Evolutionary conservation across 371 early-diverging fungal genomes (phyloP).

Genomic region (Mortierella sp.): DNA sequence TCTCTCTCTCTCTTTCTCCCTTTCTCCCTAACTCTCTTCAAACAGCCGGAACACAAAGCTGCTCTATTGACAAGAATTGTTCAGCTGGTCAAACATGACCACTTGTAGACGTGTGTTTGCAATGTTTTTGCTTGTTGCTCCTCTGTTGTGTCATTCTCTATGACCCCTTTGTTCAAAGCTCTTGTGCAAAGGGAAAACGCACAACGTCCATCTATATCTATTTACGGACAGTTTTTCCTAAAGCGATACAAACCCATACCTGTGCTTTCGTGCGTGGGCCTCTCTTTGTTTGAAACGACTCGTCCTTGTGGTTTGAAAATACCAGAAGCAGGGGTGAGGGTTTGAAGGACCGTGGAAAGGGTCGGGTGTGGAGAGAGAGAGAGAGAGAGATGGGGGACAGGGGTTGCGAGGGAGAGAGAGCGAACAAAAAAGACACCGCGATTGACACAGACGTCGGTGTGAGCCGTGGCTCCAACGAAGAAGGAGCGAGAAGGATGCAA

Average conservation of each 20-base stretch:
- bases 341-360: neutral
- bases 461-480: neutral
- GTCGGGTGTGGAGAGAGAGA: neutral
- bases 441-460: neutral
- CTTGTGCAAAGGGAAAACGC: neutral
- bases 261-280: neutral
- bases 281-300: neutral
- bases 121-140: neutral
- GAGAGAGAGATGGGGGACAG: neutral
- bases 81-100: conserved; percentile 10
- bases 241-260: neutral
- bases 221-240: neutral
- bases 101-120: conserved; percentile 2
- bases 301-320: neutral
- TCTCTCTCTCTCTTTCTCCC: no score
- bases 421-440: neutral
- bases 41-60: neutral
- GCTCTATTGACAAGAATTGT: neutral
- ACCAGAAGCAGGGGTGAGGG: neutral
- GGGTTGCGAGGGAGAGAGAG: neutral
- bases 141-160: neutral
- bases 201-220: conserved; percentile 10
- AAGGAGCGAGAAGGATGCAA: neutral
- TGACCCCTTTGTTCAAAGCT: neutral
- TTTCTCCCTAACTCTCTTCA: neutral